Evolutionary conservation across 2,329 filamentous ascomycete species (phyloP), one percentile per base, ranked within the genome.

Genomic region (Aureobasidium pullulans): DNA sequence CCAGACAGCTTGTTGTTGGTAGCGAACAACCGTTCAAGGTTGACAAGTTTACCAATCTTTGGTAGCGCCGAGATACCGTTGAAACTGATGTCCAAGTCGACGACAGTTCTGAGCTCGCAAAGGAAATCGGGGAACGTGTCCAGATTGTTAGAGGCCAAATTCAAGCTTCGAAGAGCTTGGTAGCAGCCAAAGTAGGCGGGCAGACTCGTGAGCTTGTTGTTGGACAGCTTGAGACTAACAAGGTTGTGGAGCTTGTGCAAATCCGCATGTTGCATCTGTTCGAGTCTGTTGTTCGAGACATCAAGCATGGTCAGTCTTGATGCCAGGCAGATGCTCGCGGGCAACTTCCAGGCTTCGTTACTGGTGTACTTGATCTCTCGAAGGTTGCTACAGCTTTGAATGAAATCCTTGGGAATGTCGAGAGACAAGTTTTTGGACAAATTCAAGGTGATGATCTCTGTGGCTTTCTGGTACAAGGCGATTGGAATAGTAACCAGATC

Each of bases 401-500:
- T 92, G 70, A 99, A 99, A 72, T 99, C 94, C 69, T 91, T 90
- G 0, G 94, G 94, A 13, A 99, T 86, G 67, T 96, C 90, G 31
- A 99, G 80, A 0, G 91, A 94, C 46, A 97, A 77, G 66, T 99
- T 99, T 39, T 90, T 84, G 1, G 94, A 97, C 9, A 99, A 79
- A 69, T 99, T 97, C 40, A 99, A 81, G 0, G 91, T 95, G 59
- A 96, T 93, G 66, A 99, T 97, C 69, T 99, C 94, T 10, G 84
- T 81, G 0, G 93, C 89, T 71, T 91, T 95, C 62, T 90, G 89
- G 73, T 97, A 97, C 10, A 99, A 83, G 0, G 87, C 88, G 65
- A 99, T 96, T 3, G 94, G 94, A 57, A 99, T 97, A 7, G 93
- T 96, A 68, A 96, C 86, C 49, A 99, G 81, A 69, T 96, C 97